phyloP scores from a whole-genome alignment of 2,329 filamentous ascomycete species.

The Fusarium stilboides region DNA sequence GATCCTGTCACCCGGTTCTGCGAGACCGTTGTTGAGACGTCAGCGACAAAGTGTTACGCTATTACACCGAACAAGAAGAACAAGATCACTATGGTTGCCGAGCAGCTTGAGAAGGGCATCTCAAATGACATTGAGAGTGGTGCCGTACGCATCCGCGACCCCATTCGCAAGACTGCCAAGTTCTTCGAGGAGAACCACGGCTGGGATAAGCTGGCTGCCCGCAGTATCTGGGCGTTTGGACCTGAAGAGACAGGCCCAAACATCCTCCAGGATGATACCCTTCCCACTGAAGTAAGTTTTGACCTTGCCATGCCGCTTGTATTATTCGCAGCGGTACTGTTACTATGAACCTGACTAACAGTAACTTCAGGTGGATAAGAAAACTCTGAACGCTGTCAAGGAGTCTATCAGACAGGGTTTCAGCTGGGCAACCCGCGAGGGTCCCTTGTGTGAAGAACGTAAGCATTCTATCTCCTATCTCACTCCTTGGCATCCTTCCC shows the following conservation, averaged over 20 bases:
- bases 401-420: slow-evolving; percentile 97
- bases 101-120: slow-evolving; percentile 94
- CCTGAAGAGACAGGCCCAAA: slow-evolving; percentile 96
- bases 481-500: slow-evolving; percentile 13
- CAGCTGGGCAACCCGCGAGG: slow-evolving; percentile 95
- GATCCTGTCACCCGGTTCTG: slow-evolving; percentile 98
- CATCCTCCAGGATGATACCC: slow-evolving; percentile 95
- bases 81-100: slow-evolving; percentile 98
- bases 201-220: slow-evolving; percentile 93
- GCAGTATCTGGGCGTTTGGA: slow-evolving; percentile 98
- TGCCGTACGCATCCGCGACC: slow-evolving; percentile 91
- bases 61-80: slow-evolving; percentile 99
- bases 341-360: slow-evolving; percentile 13
- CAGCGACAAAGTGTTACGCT: slow-evolving; percentile 97
- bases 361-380: slow-evolving; percentile 82
- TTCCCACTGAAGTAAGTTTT: slow-evolving; percentile 83
- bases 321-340: slow-evolving; percentile 17
- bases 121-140: slow-evolving; percentile 94
- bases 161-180: slow-evolving; percentile 91
- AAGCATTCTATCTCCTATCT: slow-evolving; percentile 60
- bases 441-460: slow-evolving; percentile 97
- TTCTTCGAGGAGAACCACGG: slow-evolving; percentile 98
- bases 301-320: background rate
- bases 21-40: slow-evolving; percentile 97
- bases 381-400: slow-evolving; percentile 86